Evolutionary conservation across 192 early-diverging fungal species (phyloP).

Genomic region (Entophlyctis luteolus): DNA sequence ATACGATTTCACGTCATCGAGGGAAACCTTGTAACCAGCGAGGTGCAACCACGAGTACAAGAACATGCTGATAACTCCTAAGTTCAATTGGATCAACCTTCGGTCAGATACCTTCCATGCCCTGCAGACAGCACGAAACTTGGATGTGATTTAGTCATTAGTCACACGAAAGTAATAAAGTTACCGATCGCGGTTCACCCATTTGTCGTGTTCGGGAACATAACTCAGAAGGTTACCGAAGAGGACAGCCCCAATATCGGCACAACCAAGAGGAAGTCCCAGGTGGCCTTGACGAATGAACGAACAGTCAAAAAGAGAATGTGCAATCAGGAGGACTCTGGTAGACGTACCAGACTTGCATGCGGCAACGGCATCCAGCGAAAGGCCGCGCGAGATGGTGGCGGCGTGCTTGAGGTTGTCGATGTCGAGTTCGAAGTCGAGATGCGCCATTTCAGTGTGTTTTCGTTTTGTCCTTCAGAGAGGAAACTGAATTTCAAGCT

Average conservation of each 20-base stretch:
- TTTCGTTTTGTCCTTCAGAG: no score
- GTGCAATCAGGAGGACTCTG: no score
- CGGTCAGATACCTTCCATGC: constrained; percentile 55
- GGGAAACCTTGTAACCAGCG: constrained; percentile 76
- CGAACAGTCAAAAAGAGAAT: not conserved
- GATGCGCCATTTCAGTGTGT: not conserved
- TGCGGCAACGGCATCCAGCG: constrained; percentile 23
- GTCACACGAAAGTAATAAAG: not conserved
- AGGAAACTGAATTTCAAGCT: no score
- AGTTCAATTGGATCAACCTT: not conserved
- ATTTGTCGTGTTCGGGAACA: constrained; percentile 85
- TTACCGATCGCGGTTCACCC: constrained; percentile 88
- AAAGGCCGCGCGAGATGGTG: constrained; percentile 28
- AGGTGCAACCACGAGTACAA: constrained; percentile 89
- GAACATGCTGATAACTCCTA: constrained; percentile 52
- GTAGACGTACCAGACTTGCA: constrained; percentile 31
- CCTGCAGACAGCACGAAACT: constrained; percentile 94
- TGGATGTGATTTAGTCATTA: not conserved
- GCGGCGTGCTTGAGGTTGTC: constrained; percentile 28
- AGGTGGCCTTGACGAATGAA: constrained; percentile 87
- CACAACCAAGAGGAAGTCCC: constrained; percentile 96
- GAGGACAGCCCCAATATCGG: constrained; percentile 86
- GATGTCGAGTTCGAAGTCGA: constrained; percentile 14
- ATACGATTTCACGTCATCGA: constrained; percentile 85
- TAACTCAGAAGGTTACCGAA: constrained; percentile 79